Evolutionary conservation across 352 stramenopile species (phyloP).

Genomic region (Phytophthora aleatoria): DNA sequence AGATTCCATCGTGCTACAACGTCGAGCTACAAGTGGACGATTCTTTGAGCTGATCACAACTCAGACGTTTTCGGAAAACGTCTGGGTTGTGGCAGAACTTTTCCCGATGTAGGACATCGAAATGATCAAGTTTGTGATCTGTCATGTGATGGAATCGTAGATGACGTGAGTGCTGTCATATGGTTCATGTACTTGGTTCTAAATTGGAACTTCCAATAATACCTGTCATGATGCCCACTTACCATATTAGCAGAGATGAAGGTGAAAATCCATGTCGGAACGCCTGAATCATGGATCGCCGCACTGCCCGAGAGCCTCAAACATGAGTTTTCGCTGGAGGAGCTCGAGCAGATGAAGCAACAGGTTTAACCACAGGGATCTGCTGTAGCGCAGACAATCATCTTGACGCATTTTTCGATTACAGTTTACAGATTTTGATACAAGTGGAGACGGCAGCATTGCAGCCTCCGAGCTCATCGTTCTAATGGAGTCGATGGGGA

Average conservation of each 20-base stretch:
- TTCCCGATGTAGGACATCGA: neutral
- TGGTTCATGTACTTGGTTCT: no score
- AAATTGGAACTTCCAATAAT: neutral
- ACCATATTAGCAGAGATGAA: conserved; percentile 29
- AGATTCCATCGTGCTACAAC: no score
- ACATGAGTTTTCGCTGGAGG: conserved; percentile 67
- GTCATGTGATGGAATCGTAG: no score
- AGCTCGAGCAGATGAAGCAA: conserved; percentile 70
- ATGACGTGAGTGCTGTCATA: no score
- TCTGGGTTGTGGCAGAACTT: neutral
- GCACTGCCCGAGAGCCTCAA: conserved; percentile 57
- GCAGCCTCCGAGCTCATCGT: conserved; percentile 52
- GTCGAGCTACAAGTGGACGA: neutral
- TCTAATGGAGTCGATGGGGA: conserved; percentile 73
- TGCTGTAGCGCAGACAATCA: neutral
- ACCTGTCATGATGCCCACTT: neutral
- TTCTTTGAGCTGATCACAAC: neutral
- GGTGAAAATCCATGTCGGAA: conserved; percentile 46
- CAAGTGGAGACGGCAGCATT: conserved; percentile 67
- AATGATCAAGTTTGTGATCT: neutral
- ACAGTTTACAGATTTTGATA: conserved; percentile 76
- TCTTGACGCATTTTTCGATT: neutral
- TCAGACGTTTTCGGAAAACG: no score
- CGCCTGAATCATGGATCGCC: conserved; percentile 51
- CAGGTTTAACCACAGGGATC: conserved; percentile 38